Evolutionary conservation across 2,329 filamentous ascomycete genomes (phyloP), one percentile per base, ranked within the genome.

Genomic region (Nigrospora sphaerica): DNA sequence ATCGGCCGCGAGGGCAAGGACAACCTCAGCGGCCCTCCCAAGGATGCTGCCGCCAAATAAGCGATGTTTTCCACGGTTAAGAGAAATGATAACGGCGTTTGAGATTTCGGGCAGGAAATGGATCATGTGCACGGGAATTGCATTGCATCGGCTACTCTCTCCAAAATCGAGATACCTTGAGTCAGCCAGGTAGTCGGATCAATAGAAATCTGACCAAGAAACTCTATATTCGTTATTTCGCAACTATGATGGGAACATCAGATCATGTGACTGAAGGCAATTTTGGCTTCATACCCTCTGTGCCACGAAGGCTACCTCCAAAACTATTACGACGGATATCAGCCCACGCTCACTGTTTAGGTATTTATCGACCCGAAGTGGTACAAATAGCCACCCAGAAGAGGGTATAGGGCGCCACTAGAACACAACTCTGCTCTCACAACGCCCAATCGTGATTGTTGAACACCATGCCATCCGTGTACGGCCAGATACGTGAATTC

Each of bases 1-100:
- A 74, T 87, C 47, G 85, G 83, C 12, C 74, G 84, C 39, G 73
- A 86, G 63, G 83, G 71, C 45, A 72, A 80, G 58, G 82, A 87
- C 32, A 69, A 70, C 34, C 63, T 85, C 12, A 62, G 69, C 11
- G 72, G 71, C 3, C 64, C 79, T 18, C 80, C 81, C 16, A 77
- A 77, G 60, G 83, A 86, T 62, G 80, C 80, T 39, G 68, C 70
- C n/a, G 62, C 70, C 12, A 34, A 34, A 34, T 42, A 42, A 42
- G 31, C 14, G 13, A 4, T 10, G 23, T 2, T 12, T n/a, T 14
- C 11, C 16, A 12, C 13, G 18, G n/a, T n/a, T 39, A 13, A 3
- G 23, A 9, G 23, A 42, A n/a, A 6, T n/a, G 28, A 28, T 11
- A n/a, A 34, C 23, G 40, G 40, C 40, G 40, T 42, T 42, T 28